Percentiles rank a stretch among this genome's conserved stretches.
These are phyloP conservation scores for Vaccinium myrtillus DNA, from an alignment of 148 eudicot genomes.

Conservation along the genomic window DNA sequence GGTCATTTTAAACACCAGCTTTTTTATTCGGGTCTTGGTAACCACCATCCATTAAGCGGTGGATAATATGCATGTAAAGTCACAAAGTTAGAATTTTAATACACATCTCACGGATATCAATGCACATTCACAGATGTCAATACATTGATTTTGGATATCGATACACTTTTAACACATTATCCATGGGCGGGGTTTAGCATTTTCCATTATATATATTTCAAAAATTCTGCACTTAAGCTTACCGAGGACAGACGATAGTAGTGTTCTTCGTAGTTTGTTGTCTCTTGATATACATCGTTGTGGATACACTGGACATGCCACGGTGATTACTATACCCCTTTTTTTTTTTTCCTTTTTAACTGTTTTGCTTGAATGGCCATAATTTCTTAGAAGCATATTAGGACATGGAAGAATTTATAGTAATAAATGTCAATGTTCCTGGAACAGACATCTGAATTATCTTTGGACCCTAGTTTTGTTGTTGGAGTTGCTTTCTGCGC, in stretches of 20 bases:
- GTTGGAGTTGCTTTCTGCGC: background rate
- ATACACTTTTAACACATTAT: no score
- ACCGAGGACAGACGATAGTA: background rate
- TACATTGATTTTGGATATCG: no score
- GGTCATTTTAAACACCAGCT: background rate
- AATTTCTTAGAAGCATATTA: background rate
- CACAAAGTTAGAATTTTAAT: no score
- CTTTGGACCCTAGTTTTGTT: background rate
- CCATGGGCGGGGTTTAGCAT: no score
- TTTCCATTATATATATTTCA: background rate
- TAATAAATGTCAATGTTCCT: background rate
- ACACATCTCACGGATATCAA: no score
- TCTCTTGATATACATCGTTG: background rate
- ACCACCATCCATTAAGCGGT: no score
- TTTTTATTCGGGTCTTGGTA: background rate
- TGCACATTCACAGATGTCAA: no score
- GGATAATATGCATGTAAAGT: no score
- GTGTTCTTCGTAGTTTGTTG: background rate
- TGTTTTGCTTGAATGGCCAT: slow-evolving; percentile 12
- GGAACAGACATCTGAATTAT: background rate
- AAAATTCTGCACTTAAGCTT: background rate
- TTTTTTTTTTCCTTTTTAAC: background rate
- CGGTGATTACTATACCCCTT: background rate
- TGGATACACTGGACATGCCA: background rate
- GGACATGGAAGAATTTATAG: background rate